A percentile compares a stretch with the other conserved stretches of the same genome.
Conservation (phyloP, 2,329 filamentous ascomycete genomes). For the Emydomyces testavorans region DNA sequence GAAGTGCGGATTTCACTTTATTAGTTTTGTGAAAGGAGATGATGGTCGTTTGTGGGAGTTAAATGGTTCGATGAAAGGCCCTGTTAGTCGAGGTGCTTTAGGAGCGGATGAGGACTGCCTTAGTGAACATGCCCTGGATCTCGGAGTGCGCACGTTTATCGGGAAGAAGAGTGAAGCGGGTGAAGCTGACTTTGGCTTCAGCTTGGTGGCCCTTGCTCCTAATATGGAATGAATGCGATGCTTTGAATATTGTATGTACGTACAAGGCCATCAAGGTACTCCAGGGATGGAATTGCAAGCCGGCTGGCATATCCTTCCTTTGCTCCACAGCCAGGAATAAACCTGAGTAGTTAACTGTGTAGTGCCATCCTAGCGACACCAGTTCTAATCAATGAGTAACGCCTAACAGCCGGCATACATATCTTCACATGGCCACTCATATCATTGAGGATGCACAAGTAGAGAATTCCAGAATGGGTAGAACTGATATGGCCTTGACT, state of each 20-base stretch:
- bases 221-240: slow-evolving; percentile 9
- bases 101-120: slow-evolving; percentile 24
- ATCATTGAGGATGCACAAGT: no score
- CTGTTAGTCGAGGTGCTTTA: slow-evolving; percentile 23
- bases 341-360: no score
- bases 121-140: slow-evolving; percentile 22
- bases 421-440: no score
- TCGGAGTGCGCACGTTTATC: slow-evolving; percentile 20
- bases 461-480: no score
- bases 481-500: no score
- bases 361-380: no score
- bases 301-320: neutral
- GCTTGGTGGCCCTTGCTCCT: slow-evolving; percentile 13
- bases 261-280: slow-evolving; percentile 3
- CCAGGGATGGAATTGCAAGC: neutral
- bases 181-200: slow-evolving; percentile 13
- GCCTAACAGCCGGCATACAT: no score
- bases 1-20: slow-evolving; percentile 21
- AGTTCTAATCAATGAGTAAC: no score
- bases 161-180: slow-evolving; percentile 12
- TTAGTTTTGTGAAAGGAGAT: slow-evolving; percentile 26
- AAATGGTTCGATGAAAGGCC: slow-evolving; percentile 25
- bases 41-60: slow-evolving; percentile 28
- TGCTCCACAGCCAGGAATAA: neutral
- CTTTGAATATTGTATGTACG: neutral